Evolutionary conservation across 2,329 filamentous ascomycete species (phyloP).

Genomic region (Didymella arachidicola): DNA sequence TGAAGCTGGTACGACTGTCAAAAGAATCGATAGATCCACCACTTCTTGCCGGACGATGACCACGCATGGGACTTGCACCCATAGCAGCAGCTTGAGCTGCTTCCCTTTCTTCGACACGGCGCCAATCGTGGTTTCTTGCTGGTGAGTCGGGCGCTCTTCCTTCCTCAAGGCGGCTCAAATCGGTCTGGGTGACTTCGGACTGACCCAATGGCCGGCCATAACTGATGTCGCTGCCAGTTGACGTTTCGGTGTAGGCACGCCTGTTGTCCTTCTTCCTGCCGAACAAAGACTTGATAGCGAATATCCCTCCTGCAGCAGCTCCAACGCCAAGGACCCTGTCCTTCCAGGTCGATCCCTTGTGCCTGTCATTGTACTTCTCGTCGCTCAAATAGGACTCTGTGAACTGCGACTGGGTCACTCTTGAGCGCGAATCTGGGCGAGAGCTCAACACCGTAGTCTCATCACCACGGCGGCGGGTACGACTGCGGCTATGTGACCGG

Average conservation of each 20-base stretch:
- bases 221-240: conserved; percentile 58
- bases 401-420: conserved; percentile 36
- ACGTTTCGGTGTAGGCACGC: conserved; percentile 54
- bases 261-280: conserved; percentile 56
- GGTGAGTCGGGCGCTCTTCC: conserved; percentile 61
- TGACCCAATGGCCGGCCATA: conserved; percentile 62
- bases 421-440: conserved; percentile 41
- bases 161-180: conserved; percentile 61
- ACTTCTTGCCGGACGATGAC: conserved; percentile 45
- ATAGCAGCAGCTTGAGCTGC: conserved; percentile 49
- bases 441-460: conserved; percentile 47
- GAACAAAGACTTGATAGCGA: conserved; percentile 64
- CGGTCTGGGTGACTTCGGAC: conserved; percentile 57
- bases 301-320: conserved; percentile 53
- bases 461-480: conserved; percentile 38
- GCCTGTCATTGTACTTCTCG: conserved; percentile 53
- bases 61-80: conserved; percentile 58
- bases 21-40: conserved; percentile 52
- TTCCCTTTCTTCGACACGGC: conserved; percentile 50
- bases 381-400: conserved; percentile 50
- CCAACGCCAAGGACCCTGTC: conserved; percentile 56
- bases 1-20: conserved; percentile 51
- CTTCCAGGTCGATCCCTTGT: conserved; percentile 52
- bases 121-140: conserved; percentile 45
- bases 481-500: conserved; percentile 53